phyloP scores from a whole-genome alignment of 78 protist genomes.

The Cavenderia fasciculata region DNA sequence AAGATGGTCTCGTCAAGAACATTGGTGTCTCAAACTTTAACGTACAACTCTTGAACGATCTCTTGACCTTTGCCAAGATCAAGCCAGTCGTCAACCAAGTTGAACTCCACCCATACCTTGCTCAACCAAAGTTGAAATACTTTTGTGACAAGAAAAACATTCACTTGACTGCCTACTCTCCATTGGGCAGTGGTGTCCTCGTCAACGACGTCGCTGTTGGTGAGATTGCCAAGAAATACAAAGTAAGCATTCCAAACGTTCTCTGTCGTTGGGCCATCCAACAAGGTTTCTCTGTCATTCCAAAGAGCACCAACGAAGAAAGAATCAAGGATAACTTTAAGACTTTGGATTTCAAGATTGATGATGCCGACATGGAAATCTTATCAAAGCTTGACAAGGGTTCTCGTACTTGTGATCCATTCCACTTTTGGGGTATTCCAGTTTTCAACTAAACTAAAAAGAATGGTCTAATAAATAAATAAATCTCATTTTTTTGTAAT shows the following conservation, averaged over 20 bases:
- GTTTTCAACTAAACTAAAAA: not conserved
- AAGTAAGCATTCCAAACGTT: slow-evolving; percentile 15
- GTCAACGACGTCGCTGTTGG: not conserved
- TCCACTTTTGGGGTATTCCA: not conserved
- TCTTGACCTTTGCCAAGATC: slow-evolving; percentile 32
- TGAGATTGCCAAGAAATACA: slow-evolving; percentile 14
- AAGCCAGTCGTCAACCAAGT: slow-evolving; percentile 82
- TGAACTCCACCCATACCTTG: slow-evolving; percentile 63
- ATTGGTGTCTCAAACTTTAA: slow-evolving; percentile 83
- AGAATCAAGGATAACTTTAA: slow-evolving; percentile 51
- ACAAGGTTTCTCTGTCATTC: slow-evolving; percentile 14
- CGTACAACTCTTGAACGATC: slow-evolving; percentile 27
- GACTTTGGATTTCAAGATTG: not conserved
- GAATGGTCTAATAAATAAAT: not conserved
- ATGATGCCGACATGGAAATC: slow-evolving; percentile 8
- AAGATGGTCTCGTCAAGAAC: slow-evolving; percentile 17
- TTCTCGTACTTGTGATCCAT: not conserved
- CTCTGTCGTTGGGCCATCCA: slow-evolving; percentile 3
- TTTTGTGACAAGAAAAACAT: slow-evolving; percentile 13
- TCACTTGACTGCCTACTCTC: slow-evolving; percentile 33
- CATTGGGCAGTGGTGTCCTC: slow-evolving; percentile 9
- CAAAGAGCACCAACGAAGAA: slow-evolving; percentile 23
- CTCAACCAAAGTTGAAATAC: slow-evolving; percentile 1
- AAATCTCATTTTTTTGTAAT: not conserved
- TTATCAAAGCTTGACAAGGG: not conserved